A percentile compares a stretch with the other conserved stretches of the same genome.
Conservation (phyloP, 75 land plant genomes). For the Chamaecyparis obtusa region DNA sequence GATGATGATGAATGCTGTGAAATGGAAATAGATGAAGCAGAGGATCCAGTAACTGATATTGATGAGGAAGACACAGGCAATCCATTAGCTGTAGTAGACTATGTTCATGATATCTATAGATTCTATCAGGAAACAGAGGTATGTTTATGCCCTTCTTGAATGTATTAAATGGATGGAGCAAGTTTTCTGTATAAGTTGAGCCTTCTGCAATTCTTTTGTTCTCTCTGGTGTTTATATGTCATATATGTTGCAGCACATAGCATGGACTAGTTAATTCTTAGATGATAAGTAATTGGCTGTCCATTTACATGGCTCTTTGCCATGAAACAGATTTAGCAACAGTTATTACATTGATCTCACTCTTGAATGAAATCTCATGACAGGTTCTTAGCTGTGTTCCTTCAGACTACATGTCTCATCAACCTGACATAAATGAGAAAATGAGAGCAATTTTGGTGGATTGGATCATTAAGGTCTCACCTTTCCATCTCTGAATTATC, state of each 20-base stretch:
- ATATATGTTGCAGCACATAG: neutral
- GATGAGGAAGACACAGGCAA: constrained; percentile 33
- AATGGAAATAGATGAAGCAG: constrained; percentile 22
- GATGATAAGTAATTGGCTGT: too few species aligned
- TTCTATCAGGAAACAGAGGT: constrained; percentile 44
- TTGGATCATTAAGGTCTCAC: constrained; percentile 45
- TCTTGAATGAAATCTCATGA: neutral
- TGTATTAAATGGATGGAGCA: neutral
- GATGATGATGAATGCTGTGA: constrained; percentile 21
- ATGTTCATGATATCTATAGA: constrained; percentile 43
- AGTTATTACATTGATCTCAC: too few species aligned
- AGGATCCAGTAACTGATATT: constrained; percentile 35
- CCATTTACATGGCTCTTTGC: too few species aligned
- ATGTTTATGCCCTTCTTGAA: neutral
- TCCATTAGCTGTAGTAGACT: constrained; percentile 43
- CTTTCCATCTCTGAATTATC: neutral
- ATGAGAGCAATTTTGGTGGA: constrained; percentile 51
- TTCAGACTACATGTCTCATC: constrained; percentile 42
- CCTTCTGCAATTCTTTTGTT: too few species aligned
- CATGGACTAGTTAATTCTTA: neutral
- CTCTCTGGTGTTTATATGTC: too few species aligned
- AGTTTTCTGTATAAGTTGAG: neutral
- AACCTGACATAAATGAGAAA: constrained; percentile 38
- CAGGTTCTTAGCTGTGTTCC: constrained; percentile 44
- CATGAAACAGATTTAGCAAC: too few species aligned